Percentiles rank a stretch among this genome's conserved stretches.
Conservation (phyloP, 768 basidiomycete species). For the Tubosaeta brunneosetosa region DNA sequence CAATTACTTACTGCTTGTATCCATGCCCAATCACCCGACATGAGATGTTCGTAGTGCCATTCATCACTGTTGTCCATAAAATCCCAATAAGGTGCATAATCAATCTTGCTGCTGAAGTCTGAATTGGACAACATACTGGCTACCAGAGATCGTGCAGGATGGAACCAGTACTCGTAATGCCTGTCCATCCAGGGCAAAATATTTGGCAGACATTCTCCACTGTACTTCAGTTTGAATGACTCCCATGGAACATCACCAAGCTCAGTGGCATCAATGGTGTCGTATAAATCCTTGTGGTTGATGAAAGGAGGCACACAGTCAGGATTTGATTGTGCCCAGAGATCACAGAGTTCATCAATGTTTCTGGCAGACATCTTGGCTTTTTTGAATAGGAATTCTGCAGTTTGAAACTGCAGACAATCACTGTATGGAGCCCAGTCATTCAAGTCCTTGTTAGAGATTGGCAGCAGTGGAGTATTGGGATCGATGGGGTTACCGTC, state of each 20-base stretch:
- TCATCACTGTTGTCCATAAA: not conserved
- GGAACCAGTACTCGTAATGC: not conserved
- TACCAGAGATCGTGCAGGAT: conserved; percentile 12
- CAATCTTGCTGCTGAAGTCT: not conserved
- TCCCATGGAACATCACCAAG: not conserved
- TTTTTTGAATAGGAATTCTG: not conserved
- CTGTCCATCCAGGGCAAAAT: too few relatives aligned
- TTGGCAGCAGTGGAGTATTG: not conserved
- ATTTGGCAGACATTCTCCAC: not conserved
- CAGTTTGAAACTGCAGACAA: not conserved
- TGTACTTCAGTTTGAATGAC: not conserved
- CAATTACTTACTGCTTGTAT: not conserved
- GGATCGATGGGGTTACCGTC: not conserved
- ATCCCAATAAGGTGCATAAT: conserved; percentile 5
- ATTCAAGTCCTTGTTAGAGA: not conserved
- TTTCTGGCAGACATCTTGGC: not conserved
- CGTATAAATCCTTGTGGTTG: not conserved
- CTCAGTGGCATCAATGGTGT: not conserved
- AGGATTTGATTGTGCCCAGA: not conserved
- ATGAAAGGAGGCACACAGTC: not conserved
- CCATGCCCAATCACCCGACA: conserved; percentile 13
- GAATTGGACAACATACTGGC: conserved; percentile 13
- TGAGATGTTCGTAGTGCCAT: not conserved
- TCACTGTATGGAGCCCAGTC: not conserved
- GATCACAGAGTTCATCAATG: not conserved